These are phyloP conservation scores for Herpotrichia juniperi DNA, from an alignment of 2,329 filamentous ascomycete species.

Conservation along the genomic window DNA sequence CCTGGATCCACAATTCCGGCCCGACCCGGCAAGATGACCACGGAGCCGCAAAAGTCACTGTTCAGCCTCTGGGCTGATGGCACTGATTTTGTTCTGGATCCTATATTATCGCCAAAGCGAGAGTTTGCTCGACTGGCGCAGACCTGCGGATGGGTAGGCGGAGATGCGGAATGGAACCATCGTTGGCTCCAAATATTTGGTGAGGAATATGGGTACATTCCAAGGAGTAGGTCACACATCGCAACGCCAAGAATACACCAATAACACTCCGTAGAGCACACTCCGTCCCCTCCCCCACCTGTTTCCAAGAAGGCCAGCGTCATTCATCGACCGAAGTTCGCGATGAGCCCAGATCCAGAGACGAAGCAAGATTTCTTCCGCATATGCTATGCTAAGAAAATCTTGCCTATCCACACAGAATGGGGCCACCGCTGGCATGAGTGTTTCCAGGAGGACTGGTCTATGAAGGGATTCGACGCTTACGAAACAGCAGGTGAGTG, in stretches of 20 bases:
- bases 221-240: neutral
- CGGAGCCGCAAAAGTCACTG: neutral
- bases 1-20: neutral
- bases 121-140: conserved; percentile 30
- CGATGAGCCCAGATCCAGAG: neutral
- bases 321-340: neutral
- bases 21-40: neutral
- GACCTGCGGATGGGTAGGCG: conserved; percentile 24
- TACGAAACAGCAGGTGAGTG: neutral
- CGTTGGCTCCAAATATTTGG: conserved; percentile 25
- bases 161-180: conserved; percentile 17
- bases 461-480: neutral
- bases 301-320: neutral
- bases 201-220: neutral
- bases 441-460: neutral
- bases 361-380: neutral
- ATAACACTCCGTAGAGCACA: neutral
- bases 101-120: conserved; percentile 16
- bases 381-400: neutral
- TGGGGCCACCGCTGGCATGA: too few relatives aligned
- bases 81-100: conserved; percentile 15
- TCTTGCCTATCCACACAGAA: too few relatives aligned
- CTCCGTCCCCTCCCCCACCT: neutral
- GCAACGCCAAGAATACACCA: neutral
- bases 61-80: conserved; percentile 7